phyloP scores from a whole-genome alignment of 768 basidiomycete genomes.

The Coprinopsis cinerea region DNA sequence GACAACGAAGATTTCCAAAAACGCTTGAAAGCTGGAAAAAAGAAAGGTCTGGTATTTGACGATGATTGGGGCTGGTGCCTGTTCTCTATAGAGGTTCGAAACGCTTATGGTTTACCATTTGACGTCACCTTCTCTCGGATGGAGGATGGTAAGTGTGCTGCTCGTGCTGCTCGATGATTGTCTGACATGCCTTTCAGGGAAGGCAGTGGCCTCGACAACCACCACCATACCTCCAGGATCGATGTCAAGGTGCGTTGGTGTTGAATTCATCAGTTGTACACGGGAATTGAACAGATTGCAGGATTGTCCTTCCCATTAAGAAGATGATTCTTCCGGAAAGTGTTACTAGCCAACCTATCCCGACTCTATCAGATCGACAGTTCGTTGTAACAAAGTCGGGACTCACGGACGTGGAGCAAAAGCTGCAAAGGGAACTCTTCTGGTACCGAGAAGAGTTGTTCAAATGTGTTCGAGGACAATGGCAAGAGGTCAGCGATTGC shows the following conservation, averaged over 20 bases:
- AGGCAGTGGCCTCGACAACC: slow-evolving; percentile 34
- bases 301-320: slow-evolving; percentile 65
- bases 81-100: slow-evolving; percentile 85
- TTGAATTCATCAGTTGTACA: neutral
- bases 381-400: slow-evolving; percentile 80
- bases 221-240: slow-evolving; percentile 83
- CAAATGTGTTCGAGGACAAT: slow-evolving; percentile 57
- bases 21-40: slow-evolving; percentile 17
- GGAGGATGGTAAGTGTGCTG: slow-evolving; percentile 49
- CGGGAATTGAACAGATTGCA: slow-evolving; percentile 20
- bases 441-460: slow-evolving; percentile 95
- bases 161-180: neutral
- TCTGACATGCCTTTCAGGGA: slow-evolving; percentile 28
- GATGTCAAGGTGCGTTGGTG: slow-evolving; percentile 59
- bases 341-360: slow-evolving; percentile 62
- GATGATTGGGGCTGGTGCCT: slow-evolving; percentile 74
- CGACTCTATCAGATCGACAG: slow-evolving; percentile 82
- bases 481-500: slow-evolving; percentile 70
- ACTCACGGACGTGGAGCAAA: slow-evolving; percentile 53
- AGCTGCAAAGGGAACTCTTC: slow-evolving; percentile 73
- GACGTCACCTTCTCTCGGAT: slow-evolving; percentile 72
- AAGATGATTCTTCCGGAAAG: slow-evolving; percentile 60
- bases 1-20: slow-evolving; percentile 19
- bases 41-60: slow-evolving; percentile 31
- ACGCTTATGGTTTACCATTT: slow-evolving; percentile 88